Evolutionary conservation across 495 filamentous ascomycete genomes (phyloP).

Genomic region (Penicillium silybi): DNA sequence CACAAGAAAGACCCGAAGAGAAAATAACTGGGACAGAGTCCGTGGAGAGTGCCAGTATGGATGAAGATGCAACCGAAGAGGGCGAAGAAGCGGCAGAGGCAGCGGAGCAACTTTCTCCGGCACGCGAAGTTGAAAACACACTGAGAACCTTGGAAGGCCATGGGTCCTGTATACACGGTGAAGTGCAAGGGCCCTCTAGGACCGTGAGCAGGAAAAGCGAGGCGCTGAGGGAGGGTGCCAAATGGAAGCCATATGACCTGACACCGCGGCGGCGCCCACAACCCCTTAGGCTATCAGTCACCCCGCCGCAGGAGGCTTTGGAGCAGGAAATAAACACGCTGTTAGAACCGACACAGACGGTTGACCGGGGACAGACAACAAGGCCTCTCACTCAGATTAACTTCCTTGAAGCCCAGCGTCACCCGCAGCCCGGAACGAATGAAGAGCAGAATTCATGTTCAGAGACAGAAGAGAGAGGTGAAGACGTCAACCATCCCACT

Average conservation of each 20-base stretch:
- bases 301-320: conserved; percentile 1
- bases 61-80: conserved; percentile 1
- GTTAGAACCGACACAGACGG: conserved; percentile 1
- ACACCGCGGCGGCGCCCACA: conserved; percentile 1
- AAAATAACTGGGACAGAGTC: not conserved
- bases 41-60: not conserved
- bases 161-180: not conserved
- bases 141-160: conserved; percentile 1
- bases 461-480: too few species aligned
- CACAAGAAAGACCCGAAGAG: not conserved
- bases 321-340: conserved; percentile 8
- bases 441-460: not conserved
- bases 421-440: not conserved
- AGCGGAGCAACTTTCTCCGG: not conserved
- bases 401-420: conserved; percentile 2
- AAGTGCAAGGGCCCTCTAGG: conserved; percentile 1
- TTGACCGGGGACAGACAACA: not conserved
- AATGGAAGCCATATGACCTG: conserved; percentile 1
- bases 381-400: conserved; percentile 3
- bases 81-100: not conserved
- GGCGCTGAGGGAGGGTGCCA: conserved; percentile 1
- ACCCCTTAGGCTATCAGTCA: not conserved
- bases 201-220: not conserved
- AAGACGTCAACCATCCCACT: too few species aligned
- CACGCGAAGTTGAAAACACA: conserved; percentile 2